These are phyloP conservation scores for Passalora sequoiae DNA, from an alignment of 2,329 filamentous ascomycete species.

Conservation along the genomic window DNA sequence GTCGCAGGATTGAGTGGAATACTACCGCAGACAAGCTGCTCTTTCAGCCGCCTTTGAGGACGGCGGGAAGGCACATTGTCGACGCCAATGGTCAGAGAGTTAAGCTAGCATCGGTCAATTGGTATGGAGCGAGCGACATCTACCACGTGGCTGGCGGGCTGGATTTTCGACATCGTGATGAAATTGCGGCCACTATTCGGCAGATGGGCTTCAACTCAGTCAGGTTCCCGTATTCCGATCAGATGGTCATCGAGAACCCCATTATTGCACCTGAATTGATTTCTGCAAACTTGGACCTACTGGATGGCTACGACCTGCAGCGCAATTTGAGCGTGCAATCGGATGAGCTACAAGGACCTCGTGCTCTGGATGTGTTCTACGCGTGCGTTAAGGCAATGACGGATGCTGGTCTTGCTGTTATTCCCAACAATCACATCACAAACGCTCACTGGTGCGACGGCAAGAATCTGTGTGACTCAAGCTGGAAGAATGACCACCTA, in stretches of 20 bases:
- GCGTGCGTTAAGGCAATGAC: slow-evolving; percentile 57
- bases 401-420: slow-evolving; percentile 58
- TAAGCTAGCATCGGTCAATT: slow-evolving; percentile 62
- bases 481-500: slow-evolving; percentile 62
- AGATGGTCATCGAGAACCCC: slow-evolving; percentile 60
- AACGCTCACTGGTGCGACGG: slow-evolving; percentile 65
- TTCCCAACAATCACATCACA: slow-evolving; percentile 68
- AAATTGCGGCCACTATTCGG: slow-evolving; percentile 57
- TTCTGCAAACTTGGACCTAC: slow-evolving; percentile 56
- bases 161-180: slow-evolving; percentile 56
- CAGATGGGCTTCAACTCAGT: slow-evolving; percentile 65
- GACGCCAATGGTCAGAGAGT: slow-evolving; percentile 54
- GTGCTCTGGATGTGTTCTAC: slow-evolving; percentile 57
- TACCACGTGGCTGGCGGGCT: slow-evolving; percentile 60
- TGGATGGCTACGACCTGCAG: slow-evolving; percentile 27
- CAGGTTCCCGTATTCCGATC: slow-evolving; percentile 63
- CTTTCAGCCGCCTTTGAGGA: slow-evolving; percentile 55
- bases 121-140: slow-evolving; percentile 66
- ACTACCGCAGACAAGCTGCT: slow-evolving; percentile 12
- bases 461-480: slow-evolving; percentile 61
- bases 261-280: slow-evolving; percentile 49
- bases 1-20: slow-evolving; percentile 9
- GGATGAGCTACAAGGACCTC: slow-evolving; percentile 35
- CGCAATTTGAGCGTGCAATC: slow-evolving; percentile 7
- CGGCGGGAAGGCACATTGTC: slow-evolving; percentile 56